phyloP scores from a whole-genome alignment of 306 rosid genomes.

The Sphenostylis stenocarpa region DNA sequence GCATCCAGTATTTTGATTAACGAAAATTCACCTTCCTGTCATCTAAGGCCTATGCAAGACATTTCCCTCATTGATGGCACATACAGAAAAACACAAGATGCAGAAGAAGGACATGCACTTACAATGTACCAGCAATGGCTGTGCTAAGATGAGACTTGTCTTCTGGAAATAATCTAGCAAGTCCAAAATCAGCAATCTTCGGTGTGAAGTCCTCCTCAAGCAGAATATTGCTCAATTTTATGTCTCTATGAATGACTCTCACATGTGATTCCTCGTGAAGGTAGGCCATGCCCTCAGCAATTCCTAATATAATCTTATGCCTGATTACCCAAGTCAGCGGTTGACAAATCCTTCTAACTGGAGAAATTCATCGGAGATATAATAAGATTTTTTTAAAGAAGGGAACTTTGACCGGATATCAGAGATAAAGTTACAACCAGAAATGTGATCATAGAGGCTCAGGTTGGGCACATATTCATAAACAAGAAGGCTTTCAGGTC shows the following conservation, averaged over 20 bases:
- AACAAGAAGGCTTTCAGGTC: constrained; percentile 81
- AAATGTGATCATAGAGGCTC: constrained; percentile 60
- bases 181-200: constrained; percentile 76
- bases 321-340: constrained; percentile 36
- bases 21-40: background rate
- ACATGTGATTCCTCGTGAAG: constrained; percentile 61
- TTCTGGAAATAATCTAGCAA: constrained; percentile 64
- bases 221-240: constrained; percentile 60
- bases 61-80: background rate
- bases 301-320: constrained; percentile 36
- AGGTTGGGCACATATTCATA: constrained; percentile 65
- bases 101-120: constrained; percentile 15
- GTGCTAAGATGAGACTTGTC: constrained; percentile 43
- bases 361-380: background rate
- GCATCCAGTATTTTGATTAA: background rate
- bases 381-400: background rate
- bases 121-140: constrained; percentile 46
- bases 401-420: background rate
- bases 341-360: constrained; percentile 31
- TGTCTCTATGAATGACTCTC: constrained; percentile 73
- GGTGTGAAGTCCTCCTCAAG: constrained; percentile 57
- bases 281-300: constrained; percentile 69
- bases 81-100: constrained; percentile 6
- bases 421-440: constrained; percentile 41
- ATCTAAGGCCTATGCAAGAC: background rate